Percentiles rank a stretch among this genome's conserved stretches.
phyloP scores from a whole-genome alignment of 73 alveolate species.

The Paramecium primaurelia region DNA sequence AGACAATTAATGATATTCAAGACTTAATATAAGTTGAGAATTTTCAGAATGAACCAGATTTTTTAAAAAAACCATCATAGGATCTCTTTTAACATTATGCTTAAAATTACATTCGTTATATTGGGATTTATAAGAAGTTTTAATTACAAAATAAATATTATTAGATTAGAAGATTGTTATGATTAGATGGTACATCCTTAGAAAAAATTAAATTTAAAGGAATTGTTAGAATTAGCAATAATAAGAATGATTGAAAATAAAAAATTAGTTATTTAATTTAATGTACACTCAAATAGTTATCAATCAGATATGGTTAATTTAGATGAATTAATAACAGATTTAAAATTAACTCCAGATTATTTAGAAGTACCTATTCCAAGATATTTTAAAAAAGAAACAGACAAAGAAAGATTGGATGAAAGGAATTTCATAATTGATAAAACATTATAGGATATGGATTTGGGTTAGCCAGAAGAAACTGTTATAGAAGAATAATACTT shows the following conservation, averaged over 20 bases:
- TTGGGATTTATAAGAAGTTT: conserved; percentile 86
- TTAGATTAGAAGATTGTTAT: conserved; percentile 93
- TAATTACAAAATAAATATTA: not conserved
- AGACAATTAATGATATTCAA: conserved; percentile 81
- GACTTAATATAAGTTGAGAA: not conserved
- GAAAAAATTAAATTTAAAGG: conserved; percentile 92
- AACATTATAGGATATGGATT: conserved; percentile 62
- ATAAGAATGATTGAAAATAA: conserved; percentile 88
- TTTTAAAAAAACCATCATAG: conserved; percentile 36
- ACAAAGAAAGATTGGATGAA: conserved; percentile 73
- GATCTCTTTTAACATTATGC: conserved; percentile 92
- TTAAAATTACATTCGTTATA: not conserved
- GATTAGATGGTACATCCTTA: conserved; percentile 95
- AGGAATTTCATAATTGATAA: conserved; percentile 72
- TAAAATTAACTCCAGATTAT: conserved; percentile 88
- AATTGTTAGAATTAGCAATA: conserved; percentile 86
- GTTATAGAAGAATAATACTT: conserved; percentile 65
- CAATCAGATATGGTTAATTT: conserved; percentile 73
- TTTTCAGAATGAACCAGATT: not conserved
- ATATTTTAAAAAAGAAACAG: conserved; percentile 85
- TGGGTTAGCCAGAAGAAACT: conserved; percentile 79
- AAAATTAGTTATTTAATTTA: conserved; percentile 53
- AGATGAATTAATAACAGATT: conserved; percentile 94
- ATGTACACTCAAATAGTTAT: not conserved
- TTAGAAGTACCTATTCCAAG: conserved; percentile 96